Conservation (phyloP, 306 rosid genomes). For the Mimosa pudica region DNA sequence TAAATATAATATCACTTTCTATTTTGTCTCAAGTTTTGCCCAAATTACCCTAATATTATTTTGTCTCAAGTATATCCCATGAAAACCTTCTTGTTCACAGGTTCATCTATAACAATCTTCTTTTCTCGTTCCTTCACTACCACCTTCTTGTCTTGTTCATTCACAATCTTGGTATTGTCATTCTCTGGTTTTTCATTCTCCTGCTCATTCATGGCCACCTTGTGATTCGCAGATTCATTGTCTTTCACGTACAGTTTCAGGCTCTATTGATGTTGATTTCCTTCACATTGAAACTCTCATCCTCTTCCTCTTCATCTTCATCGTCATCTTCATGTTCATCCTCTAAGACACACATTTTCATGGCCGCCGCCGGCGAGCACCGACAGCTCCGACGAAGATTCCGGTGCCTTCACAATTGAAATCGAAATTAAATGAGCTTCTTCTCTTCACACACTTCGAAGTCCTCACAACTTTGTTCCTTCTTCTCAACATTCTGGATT, state of each 20-base stretch:
- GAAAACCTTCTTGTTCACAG: conserved; percentile 16
- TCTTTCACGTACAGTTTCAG: no score
- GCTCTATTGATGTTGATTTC: conserved; percentile 49
- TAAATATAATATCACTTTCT: no score
- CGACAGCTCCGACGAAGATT: conserved; percentile 39
- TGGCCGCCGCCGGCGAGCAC: conserved; percentile 25
- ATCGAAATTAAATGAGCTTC: conserved; percentile 41
- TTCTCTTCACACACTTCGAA: conserved; percentile 59
- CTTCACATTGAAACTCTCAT: conserved; percentile 61
- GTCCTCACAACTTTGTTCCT: conserved; percentile 45
- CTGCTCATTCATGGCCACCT: conserved; percentile 13
- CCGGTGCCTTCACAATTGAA: conserved; percentile 29
- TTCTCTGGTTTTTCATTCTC: conserved; percentile 34
- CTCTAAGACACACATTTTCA: background rate
- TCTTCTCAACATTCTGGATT: conserved; percentile 45
- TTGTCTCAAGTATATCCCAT: background rate
- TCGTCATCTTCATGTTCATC: conserved; percentile 11
- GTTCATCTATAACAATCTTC: conserved; percentile 25
- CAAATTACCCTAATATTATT: no score
- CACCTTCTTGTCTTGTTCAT: conserved; percentile 41
- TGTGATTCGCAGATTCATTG: conserved; percentile 30
- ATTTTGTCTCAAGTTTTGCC: no score
- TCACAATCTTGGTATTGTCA: conserved; percentile 31
- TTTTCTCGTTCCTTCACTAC: conserved; percentile 14
- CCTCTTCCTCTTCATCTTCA: conserved; percentile 34